These are phyloP conservation scores for Symbiodinium natans DNA, from an alignment of 73 alveolate genomes.

Conservation along the genomic window DNA sequence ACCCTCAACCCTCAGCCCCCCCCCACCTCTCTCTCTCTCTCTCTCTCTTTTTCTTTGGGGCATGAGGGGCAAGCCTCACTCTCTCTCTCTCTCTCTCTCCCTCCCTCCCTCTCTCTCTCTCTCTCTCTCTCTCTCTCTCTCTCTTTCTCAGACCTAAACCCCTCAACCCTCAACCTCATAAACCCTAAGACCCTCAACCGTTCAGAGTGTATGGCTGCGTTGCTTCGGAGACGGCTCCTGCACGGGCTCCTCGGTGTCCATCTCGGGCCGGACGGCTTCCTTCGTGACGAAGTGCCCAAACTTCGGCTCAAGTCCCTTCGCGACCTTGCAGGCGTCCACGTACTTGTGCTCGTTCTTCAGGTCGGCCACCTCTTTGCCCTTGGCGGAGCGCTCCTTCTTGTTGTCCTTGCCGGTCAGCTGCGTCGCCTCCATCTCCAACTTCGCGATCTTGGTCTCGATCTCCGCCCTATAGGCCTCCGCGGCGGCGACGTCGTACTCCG, in stretches of 20 bases:
- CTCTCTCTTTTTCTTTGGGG: no score
- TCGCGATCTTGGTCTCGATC: neutral
- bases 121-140: no score
- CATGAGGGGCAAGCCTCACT: no score
- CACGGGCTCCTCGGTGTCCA: neutral
- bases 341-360: conserved; percentile 29
- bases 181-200: no score
- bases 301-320: conserved; percentile 66
- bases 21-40: no score
- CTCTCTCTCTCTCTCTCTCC: no score
- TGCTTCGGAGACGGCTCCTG: no score
- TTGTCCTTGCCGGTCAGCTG: conserved; percentile 75
- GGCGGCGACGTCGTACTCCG: conserved; percentile 26
- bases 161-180: no score
- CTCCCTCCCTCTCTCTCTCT: no score
- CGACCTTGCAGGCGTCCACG: conserved; percentile 70
- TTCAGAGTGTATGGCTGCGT: no score
- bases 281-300: conserved; percentile 24
- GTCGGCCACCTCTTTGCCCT: conserved; percentile 73
- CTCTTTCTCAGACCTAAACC: no score
- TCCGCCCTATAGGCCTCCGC: conserved; percentile 17
- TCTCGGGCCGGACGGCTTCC: neutral
- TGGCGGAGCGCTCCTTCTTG: conserved; percentile 81
- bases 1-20: no score
- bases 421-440: conserved; percentile 37